These are phyloP conservation scores for Backusella psychrophila DNA, from an alignment of 192 early-diverging fungal genomes.

Conservation along the genomic window DNA sequence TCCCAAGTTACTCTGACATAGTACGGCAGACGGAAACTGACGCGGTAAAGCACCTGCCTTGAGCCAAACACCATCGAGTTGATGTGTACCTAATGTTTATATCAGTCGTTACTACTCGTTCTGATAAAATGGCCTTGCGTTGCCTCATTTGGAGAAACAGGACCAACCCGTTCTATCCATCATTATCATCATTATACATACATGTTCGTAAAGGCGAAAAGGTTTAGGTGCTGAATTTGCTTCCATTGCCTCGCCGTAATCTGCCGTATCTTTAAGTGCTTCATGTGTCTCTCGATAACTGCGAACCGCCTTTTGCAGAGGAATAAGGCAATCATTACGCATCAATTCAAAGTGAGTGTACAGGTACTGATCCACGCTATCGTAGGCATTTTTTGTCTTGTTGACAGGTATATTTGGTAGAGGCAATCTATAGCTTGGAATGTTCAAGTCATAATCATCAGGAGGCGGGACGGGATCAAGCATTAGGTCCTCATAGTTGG, in stretches of 20 bases:
- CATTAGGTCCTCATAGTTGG: constrained; percentile 25
- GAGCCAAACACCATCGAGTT: constrained; percentile 42
- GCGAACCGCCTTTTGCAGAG: constrained; percentile 46
- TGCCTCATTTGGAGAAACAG: too few species aligned
- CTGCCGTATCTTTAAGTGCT: neutral
- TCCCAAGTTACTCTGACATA: constrained; percentile 45
- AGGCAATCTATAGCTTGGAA: neutral
- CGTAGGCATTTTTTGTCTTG: constrained; percentile 36
- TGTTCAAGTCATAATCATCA: neutral
- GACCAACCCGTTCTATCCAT: too few species aligned
- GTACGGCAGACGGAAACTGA: constrained; percentile 43
- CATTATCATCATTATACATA: neutral
- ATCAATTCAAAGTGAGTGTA: constrained; percentile 50
- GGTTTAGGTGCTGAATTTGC: neutral
- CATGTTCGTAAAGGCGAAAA: constrained; percentile 34
- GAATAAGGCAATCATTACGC: constrained; percentile 51
- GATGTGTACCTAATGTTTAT: constrained; percentile 38
- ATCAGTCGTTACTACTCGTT: neutral
- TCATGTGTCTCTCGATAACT: constrained; percentile 8
- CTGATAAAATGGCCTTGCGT: neutral
- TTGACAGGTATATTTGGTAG: constrained; percentile 50
- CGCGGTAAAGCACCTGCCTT: constrained; percentile 42
- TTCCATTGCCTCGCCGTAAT: neutral
- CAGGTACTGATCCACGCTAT: constrained; percentile 46
- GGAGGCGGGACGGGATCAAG: neutral